A percentile compares a stretch with the other conserved stretches of the same genome.
These are phyloP conservation scores for Hygrophorus russula DNA, from an alignment of 768 basidiomycete species.

Conservation along the genomic window DNA sequence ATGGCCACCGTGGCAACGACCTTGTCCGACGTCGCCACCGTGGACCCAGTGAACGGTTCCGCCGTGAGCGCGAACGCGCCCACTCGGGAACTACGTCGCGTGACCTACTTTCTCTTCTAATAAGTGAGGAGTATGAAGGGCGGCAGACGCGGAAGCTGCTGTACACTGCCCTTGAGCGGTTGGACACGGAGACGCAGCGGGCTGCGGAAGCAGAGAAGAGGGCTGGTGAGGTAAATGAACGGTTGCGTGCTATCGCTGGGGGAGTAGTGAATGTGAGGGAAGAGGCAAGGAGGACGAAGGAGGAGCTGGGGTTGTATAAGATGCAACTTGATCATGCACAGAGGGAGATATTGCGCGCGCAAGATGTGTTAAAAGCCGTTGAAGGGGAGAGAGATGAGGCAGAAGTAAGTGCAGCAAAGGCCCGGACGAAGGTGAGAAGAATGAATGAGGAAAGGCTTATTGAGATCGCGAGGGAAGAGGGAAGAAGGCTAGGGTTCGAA, in stretches of 20 bases:
- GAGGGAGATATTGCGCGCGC: slow-evolving; percentile 41
- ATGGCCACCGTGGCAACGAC: too few relatives aligned
- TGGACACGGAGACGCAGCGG: slow-evolving; percentile 23
- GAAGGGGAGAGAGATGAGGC: slow-evolving; percentile 47
- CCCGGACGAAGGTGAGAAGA: slow-evolving; percentile 37
- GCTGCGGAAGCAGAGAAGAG: slow-evolving; percentile 18
- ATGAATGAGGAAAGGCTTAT: slow-evolving; percentile 40
- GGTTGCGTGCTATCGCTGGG: too few relatives aligned
- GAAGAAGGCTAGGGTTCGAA: slow-evolving; percentile 37
- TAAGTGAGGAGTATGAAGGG: slow-evolving; percentile 24
- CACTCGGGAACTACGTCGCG: slow-evolving; percentile 13
- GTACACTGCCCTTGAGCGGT: slow-evolving; percentile 21
- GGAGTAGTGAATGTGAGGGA: slow-evolving; percentile 10
- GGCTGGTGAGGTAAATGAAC: too few relatives aligned
- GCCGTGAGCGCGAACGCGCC: slow-evolving; percentile 13
- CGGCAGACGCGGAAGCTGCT: slow-evolving; percentile 23
- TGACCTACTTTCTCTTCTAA: slow-evolving; percentile 20
- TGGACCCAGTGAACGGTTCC: slow-evolving; percentile 7
- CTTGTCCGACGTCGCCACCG: background rate
- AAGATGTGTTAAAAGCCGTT: slow-evolving; percentile 33
- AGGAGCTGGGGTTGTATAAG: slow-evolving; percentile 27
- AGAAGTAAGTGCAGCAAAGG: slow-evolving; percentile 39
- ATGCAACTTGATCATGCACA: slow-evolving; percentile 28
- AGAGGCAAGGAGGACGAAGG: slow-evolving; percentile 22
- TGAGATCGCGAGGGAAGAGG: slow-evolving; percentile 46